Evolutionary conservation across 768 basidiomycete species (phyloP), one percentile per base, ranked within the genome.

Genomic region (Termitomyces sp.): DNA sequence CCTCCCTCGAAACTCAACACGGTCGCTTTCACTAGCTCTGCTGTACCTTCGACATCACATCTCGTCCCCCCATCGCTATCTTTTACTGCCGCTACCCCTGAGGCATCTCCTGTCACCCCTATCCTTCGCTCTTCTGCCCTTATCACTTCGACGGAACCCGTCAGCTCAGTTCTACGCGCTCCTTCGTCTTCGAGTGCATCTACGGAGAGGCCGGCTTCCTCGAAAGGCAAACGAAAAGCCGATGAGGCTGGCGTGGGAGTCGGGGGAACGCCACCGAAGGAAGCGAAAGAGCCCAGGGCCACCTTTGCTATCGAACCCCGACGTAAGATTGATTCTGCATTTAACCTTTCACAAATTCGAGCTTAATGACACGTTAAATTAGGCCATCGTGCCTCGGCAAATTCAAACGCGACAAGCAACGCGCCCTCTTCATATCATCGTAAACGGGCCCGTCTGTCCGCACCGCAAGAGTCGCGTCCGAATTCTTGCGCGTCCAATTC

Each of bases 391-490:
- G 71, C 78, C 33, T 85, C 84, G 37, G 76, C 67, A 18, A 73
- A 65, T n/a, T 78, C 67, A 16, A 73, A 66, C 24, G 77, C 77
- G 20, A 69, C 74, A 7, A 62, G 56, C 26, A 55, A 52, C 59
- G 85, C 87, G 0, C 89, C 90, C 0, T 88, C 89, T 1, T 87
- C 88, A 5, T 90, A 81, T 64, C 80, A 83, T 60, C 82, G 83
- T 60, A 91, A 91, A 68, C 83, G 89, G 57, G 84, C 84, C 10
- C 80, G 84, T 29, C 68, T 89, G 37, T 82, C 85, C 4, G 69
- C 70, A 22, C 64, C 73, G 8, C 68, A 74, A 18, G 75, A 79
- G 47, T 68, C 73, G 9, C 73, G 70, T 22, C 68, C 72, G 46
- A 69, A 66, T 28, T 71, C 79, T 12, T 70, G 75, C 47, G 61